These are phyloP conservation scores for Psilocybe tampanensis DNA, from an alignment of 768 basidiomycete genomes.

Conservation along the genomic window DNA sequence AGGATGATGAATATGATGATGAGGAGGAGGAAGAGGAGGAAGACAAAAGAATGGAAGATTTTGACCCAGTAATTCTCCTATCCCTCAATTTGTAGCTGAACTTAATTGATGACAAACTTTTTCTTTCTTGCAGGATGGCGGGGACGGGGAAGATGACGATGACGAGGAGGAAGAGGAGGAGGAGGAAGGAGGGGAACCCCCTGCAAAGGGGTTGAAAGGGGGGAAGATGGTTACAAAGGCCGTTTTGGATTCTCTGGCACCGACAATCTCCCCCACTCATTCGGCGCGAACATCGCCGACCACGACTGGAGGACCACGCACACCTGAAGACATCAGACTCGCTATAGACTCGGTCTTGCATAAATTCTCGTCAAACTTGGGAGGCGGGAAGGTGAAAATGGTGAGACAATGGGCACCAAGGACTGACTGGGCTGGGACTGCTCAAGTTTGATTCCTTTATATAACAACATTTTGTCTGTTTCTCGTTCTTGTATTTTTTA, in stretches of 20 bases:
- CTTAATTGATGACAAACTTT: not conserved
- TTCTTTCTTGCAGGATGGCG: slow-evolving; percentile 46
- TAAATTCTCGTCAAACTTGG: slow-evolving; percentile 30
- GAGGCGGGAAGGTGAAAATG: slow-evolving; percentile 48
- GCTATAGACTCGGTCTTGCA: slow-evolving; percentile 28
- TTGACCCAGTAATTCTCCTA: slow-evolving; percentile 66
- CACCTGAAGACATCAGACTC: slow-evolving; percentile 41
- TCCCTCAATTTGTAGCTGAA: not conserved
- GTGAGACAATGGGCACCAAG: slow-evolving; percentile 50
- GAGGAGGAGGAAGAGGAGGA: slow-evolving; percentile 74
- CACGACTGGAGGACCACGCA: slow-evolving; percentile 45
- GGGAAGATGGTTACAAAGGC: slow-evolving; percentile 8
- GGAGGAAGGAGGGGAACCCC: slow-evolving; percentile 43
- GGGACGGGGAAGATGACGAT: slow-evolving; percentile 55
- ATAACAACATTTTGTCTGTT: slow-evolving; percentile 14
- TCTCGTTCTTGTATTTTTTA: slow-evolving; percentile 20
- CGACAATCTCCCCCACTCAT: slow-evolving; percentile 42
- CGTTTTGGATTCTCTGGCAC: slow-evolving; percentile 21
- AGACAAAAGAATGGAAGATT: slow-evolving; percentile 84
- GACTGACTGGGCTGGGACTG: slow-evolving; percentile 38
- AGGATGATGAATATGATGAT: slow-evolving; percentile 59
- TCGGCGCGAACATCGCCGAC: slow-evolving; percentile 57
- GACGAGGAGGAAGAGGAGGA: slow-evolving; percentile 68
- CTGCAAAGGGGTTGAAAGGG: slow-evolving; percentile 24
- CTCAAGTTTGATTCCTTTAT: slow-evolving; percentile 35